Percentiles rank a stretch among this genome's conserved stretches.
Conservation (phyloP, 2,329 filamentous ascomycete species). For the Aspergillus oerlinghausenensis region DNA sequence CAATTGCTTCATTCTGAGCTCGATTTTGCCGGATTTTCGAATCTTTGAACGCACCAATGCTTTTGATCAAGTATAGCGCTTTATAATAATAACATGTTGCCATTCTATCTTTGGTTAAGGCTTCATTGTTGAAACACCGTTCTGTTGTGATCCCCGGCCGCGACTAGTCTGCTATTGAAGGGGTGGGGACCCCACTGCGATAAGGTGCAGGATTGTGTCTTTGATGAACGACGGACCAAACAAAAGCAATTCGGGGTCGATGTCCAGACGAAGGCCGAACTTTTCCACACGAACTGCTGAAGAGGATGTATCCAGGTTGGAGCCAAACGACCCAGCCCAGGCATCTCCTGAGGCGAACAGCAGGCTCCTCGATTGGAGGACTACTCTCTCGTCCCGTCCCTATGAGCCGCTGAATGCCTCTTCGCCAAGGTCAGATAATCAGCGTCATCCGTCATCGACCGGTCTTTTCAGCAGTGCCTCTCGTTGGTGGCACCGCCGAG, state of each 20-base stretch:
- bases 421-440: constrained; percentile 10
- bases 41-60: not conserved
- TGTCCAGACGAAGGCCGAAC: constrained; percentile 35
- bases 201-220: constrained; percentile 1
- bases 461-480: constrained; percentile 22
- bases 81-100: not conserved
- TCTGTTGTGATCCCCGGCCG: not conserved
- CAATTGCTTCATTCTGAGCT: not conserved
- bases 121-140: not conserved
- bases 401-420: constrained; percentile 22
- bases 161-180: not conserved
- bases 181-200: not conserved
- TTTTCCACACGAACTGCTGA: constrained; percentile 36
- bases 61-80: no score
- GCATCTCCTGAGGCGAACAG: constrained; percentile 19
- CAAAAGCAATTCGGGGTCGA: constrained; percentile 18
- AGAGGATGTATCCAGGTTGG: constrained; percentile 35
- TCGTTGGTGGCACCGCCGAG: constrained; percentile 20
- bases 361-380: constrained; percentile 19
- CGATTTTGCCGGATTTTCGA: not conserved
- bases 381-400: constrained; percentile 17
- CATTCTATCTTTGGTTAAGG: not conserved
- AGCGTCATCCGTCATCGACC: constrained; percentile 15
- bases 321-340: constrained; percentile 24
- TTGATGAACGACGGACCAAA: constrained; percentile 21